Evolutionary conservation across 2,329 filamentous ascomycete genomes (phyloP), one percentile per base, ranked within the genome.

Genomic region (Fonsecaea erecta): DNA sequence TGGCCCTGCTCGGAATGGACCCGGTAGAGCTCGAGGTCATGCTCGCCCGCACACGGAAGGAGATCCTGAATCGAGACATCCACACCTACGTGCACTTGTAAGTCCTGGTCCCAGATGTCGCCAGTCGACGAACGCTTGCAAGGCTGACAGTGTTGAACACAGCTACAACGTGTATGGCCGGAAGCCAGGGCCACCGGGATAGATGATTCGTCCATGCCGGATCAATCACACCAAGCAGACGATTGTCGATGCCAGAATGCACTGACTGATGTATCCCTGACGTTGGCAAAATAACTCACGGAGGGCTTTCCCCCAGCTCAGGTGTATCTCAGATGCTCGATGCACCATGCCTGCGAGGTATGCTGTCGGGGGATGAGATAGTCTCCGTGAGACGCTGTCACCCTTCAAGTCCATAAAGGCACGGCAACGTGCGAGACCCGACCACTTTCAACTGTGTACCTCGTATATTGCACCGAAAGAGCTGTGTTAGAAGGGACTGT

Each of bases 1-100:
- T 66, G 0, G 66, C 68, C 2, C 64, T 73, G 21, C 54, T 75
- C 14, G 68, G 70, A 30, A 62, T 52, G 46, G 59, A 65, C n/a
- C 59, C 59, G 7, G 32, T 8, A 4, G 52, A 57, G 34, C 55
- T 65, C 18, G 64, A 67, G 30, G 52, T 71, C 30, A 53, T 74
- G 35, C 66, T 71, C 26, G 67, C 64, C 9, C 52, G 60, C 14
- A 67, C 68, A 51, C 63, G 67, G 48, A 66, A 62, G 46, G 66
- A 68, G 26, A 52, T 66, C 18, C 21, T 53, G 30, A 51, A 66
- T 51, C 59, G 40, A 11, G 62, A 60, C 26, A 59, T 60, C 7
- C 66, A 68, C 46, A 60, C 52, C 8, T 68, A 68, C 56, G 58
- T 61, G 21, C 52, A 63, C 5, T 66, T 63, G 66, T 66, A 37